Conservation (phyloP, 2,329 filamentous ascomycete genomes). For the Volutella citrinella region DNA sequence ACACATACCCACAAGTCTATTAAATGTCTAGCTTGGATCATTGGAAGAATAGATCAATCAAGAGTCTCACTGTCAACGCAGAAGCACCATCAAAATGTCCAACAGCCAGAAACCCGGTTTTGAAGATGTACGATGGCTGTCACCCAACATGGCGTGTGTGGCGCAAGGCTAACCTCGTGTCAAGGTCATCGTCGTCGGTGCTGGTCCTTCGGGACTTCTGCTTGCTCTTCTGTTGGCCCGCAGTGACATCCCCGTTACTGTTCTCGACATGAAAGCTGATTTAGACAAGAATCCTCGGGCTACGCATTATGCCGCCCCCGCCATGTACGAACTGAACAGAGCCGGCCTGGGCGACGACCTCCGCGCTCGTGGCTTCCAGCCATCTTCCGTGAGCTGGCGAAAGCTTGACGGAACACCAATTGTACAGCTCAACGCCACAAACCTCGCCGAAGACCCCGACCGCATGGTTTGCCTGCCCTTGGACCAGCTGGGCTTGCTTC, state of each 20-base stretch:
- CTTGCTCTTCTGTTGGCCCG: neutral
- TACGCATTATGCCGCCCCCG: constrained; percentile 1
- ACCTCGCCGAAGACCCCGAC: neutral
- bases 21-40: too few species aligned
- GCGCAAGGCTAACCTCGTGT: too few species aligned
- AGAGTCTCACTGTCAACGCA: too few species aligned
- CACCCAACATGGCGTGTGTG: too few species aligned
- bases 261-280: neutral
- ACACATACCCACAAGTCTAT: too few species aligned
- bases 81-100: too few species aligned
- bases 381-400: neutral
- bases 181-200: constrained; percentile 1
- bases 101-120: too few species aligned
- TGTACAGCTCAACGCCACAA: neutral
- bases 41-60: too few species aligned
- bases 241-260: neutral
- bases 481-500: neutral
- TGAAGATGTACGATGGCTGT: too few species aligned
- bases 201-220: neutral
- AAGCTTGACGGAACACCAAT: constrained; percentile 1
- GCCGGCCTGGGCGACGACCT: neutral
- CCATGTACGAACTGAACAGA: neutral
- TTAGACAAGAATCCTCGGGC: constrained; percentile 1
- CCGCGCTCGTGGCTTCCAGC: neutral
- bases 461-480: neutral